Percentiles rank a stretch among this genome's conserved stretches.
Conservation (phyloP, 2,329 filamentous ascomycete species). For the Talaromyces sp. region DNA sequence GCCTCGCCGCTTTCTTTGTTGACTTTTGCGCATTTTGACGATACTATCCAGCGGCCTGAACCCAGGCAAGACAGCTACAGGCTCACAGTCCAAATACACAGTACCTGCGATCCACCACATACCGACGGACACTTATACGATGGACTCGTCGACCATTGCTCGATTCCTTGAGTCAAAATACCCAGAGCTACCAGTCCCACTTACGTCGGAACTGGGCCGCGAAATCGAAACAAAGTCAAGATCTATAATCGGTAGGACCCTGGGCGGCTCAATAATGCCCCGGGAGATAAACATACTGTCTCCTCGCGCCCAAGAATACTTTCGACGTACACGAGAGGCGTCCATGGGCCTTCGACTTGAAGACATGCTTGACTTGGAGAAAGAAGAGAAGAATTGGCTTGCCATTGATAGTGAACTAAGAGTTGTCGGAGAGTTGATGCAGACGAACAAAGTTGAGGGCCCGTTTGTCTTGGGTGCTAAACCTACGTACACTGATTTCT, state of each 20-base stretch:
- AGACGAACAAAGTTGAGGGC: conserved; percentile 33
- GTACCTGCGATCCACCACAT: conserved; percentile 43
- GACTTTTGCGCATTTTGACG: not conserved
- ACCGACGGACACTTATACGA: conserved; percentile 38
- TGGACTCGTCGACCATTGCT: conserved; percentile 41
- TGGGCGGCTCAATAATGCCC: conserved; percentile 35
- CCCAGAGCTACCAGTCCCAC: conserved; percentile 32
- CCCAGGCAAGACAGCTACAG: conserved; percentile 20
- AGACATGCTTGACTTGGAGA: conserved; percentile 23
- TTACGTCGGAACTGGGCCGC: conserved; percentile 36
- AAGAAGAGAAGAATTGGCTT: conserved; percentile 14
- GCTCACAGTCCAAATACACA: conserved; percentile 32
- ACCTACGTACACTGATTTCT: conserved; percentile 41
- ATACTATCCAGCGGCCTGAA: conserved; percentile 21
- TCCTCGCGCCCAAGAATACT: conserved; percentile 37
- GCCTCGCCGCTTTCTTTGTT: conserved; percentile 19
- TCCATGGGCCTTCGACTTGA: conserved; percentile 36
- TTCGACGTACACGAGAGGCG: conserved; percentile 39
- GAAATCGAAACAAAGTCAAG: conserved; percentile 34
- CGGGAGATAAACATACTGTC: conserved; percentile 39
- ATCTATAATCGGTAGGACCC: conserved; percentile 26
- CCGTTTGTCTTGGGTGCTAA: conserved; percentile 39
- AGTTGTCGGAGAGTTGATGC: conserved; percentile 33
- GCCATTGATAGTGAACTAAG: conserved; percentile 25
- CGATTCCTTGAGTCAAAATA: conserved; percentile 43